Conservation (phyloP, 768 basidiomycete species). For the Agaricus subrufescens region DNA sequence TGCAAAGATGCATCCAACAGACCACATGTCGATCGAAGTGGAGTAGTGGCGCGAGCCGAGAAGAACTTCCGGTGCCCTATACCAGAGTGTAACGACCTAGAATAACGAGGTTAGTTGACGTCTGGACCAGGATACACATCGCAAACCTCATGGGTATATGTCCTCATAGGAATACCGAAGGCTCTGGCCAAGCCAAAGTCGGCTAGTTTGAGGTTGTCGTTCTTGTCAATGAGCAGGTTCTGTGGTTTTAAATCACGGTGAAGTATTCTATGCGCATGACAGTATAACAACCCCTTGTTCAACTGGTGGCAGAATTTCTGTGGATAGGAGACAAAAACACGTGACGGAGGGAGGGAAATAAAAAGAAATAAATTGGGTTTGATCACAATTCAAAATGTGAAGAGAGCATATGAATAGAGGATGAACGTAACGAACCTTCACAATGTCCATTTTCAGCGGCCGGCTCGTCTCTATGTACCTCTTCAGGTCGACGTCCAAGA, state of each 20-base stretch:
- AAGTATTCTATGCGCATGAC: constrained; percentile 94
- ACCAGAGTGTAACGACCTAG: constrained; percentile 99
- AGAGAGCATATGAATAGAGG: background rate
- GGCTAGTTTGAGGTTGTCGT: constrained; percentile 90
- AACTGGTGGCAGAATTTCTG: constrained; percentile 98
- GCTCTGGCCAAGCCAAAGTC: constrained; percentile 96
- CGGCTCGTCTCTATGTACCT: constrained; percentile 92
- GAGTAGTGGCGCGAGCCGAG: constrained; percentile 95
- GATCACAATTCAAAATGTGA: background rate
- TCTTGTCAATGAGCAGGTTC: constrained; percentile 87
- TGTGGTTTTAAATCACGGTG: constrained; percentile 97
- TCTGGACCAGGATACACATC: background rate
- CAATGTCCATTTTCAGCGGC: constrained; percentile 68
- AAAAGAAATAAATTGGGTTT: no score
- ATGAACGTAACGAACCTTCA: constrained; percentile 59
- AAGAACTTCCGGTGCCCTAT: constrained; percentile 95
- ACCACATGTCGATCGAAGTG: constrained; percentile 99
- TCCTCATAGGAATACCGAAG: constrained; percentile 97
- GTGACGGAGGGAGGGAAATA: no score
- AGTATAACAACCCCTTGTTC: constrained; percentile 86
- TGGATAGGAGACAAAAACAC: background rate
- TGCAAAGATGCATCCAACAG: constrained; percentile 96
- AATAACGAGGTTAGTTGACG: background rate
- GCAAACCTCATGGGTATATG: constrained; percentile 95
- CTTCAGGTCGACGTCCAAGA: constrained; percentile 94